Percentiles rank a stretch among this genome's conserved stretches.
Evolutionary conservation across 1,139 yeast species (phyloP).

Genomic region (Magnusiomyces paraingens): DNA sequence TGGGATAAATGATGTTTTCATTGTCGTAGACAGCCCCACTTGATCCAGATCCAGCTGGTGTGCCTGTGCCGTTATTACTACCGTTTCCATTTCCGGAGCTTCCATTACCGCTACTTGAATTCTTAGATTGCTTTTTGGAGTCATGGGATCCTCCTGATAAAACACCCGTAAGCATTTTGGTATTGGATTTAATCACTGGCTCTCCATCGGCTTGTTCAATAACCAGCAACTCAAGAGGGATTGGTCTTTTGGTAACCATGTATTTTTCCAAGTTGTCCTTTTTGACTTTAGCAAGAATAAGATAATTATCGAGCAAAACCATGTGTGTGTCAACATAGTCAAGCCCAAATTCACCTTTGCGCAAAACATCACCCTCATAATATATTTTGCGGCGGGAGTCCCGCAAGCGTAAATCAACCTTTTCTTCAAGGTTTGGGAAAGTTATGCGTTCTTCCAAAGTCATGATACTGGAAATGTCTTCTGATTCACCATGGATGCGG

Average conservation of each 20-base stretch:
- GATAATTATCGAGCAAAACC: conserved; percentile 64
- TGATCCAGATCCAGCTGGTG: too few species aligned
- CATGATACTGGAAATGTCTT: conserved; percentile 38
- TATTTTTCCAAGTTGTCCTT: conserved; percentile 28
- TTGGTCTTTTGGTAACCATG: conserved; percentile 28
- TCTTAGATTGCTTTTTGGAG: background rate
- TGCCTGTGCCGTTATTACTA: too few species aligned
- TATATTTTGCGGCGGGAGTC: conserved; percentile 54
- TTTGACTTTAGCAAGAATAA: conserved; percentile 55
- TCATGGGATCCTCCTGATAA: conserved; percentile 9
- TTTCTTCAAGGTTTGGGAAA: conserved; percentile 35
- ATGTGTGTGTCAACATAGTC: conserved; percentile 43
- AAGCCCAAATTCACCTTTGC: conserved; percentile 58
- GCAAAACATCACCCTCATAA: conserved; percentile 52
- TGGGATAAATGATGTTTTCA: conserved; percentile 37
- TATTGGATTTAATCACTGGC: conserved; percentile 30
- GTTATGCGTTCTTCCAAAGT: conserved; percentile 30
- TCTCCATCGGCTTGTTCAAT: conserved; percentile 33
- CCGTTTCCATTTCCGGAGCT: too few species aligned
- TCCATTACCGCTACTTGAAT: too few species aligned
- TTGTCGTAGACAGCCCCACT: conserved; percentile 17
- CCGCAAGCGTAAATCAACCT: conserved; percentile 44
- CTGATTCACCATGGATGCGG: conserved; percentile 37
- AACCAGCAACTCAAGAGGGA: conserved; percentile 37
- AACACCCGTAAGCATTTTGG: conserved; percentile 23